These are phyloP conservation scores for Pleurotus tuoliensis DNA, from an alignment of 768 basidiomycete species.

Conservation along the genomic window DNA sequence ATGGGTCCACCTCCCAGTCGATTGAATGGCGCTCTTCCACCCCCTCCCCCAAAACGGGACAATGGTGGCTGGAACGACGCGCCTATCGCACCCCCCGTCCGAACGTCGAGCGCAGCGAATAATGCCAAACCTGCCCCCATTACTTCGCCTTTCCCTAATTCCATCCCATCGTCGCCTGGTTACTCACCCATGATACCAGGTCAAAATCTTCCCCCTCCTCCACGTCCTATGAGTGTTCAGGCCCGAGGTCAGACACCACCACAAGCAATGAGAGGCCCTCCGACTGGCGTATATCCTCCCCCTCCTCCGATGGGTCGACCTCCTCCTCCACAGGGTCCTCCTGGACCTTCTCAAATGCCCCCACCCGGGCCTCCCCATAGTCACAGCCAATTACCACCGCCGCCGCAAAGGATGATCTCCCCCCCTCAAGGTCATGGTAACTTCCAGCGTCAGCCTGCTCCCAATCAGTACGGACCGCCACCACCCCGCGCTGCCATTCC, in stretches of 20 bases:
- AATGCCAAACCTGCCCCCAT: conserved; percentile 66
- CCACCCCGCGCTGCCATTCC: conserved; percentile 35
- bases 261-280: conserved; percentile 27
- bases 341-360: conserved; percentile 5
- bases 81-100: conserved; percentile 44
- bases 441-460: conserved; percentile 38
- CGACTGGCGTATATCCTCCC: conserved; percentile 7
- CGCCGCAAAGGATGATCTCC: conserved; percentile 43
- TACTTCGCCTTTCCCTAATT: conserved; percentile 84
- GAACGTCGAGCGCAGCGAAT: conserved; percentile 48
- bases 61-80: conserved; percentile 94
- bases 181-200: conserved; percentile 33
- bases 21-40: conserved; percentile 26
- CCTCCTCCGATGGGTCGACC: conserved; percentile 21
- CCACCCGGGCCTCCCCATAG: too few species aligned
- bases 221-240: conserved; percentile 59
- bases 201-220: conserved; percentile 57
- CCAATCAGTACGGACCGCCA: conserved; percentile 48
- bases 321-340: conserved; percentile 19
- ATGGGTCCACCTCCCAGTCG: conserved; percentile 43
- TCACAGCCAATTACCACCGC: conserved; percentile 15
- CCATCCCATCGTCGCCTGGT: conserved; percentile 40
- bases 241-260: conserved; percentile 35
- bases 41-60: conserved; percentile 62
- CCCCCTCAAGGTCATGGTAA: conserved; percentile 30